Conservation (phyloP, 2,329 filamentous ascomycete genomes). For the Biscogniauxia sp. region DNA sequence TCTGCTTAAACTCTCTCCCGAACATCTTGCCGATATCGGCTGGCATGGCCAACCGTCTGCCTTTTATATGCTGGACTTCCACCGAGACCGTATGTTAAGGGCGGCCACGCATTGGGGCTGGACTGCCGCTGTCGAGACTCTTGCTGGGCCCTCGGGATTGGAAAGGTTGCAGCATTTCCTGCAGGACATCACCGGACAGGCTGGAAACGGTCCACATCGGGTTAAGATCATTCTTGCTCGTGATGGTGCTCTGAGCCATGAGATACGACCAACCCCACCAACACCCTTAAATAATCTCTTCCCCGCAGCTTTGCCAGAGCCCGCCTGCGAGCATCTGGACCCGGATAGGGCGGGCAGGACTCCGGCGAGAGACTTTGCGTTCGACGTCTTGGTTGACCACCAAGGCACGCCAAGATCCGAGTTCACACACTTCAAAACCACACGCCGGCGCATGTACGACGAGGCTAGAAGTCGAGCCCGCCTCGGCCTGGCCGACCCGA, state of each 20-base stretch:
- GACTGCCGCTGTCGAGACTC: conserved; percentile 41
- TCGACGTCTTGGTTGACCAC: conserved; percentile 45
- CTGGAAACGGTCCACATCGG: conserved; percentile 39
- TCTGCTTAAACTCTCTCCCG: conserved; percentile 44
- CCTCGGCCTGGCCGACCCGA: conserved; percentile 49
- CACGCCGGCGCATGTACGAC: conserved; percentile 68
- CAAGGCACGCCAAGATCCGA: conserved; percentile 46
- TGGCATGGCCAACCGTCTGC: conserved; percentile 59
- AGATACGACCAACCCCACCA: conserved; percentile 30
- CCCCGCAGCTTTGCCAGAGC: conserved; percentile 52
- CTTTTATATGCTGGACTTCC: conserved; percentile 77
- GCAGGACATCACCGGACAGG: conserved; percentile 21
- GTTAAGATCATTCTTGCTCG: conserved; percentile 54
- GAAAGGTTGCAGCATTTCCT: conserved; percentile 41
- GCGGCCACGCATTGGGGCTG: conserved; percentile 58
- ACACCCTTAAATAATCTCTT: conserved; percentile 47
- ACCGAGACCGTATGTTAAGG: conserved; percentile 73
- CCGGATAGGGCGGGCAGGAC: conserved; percentile 8
- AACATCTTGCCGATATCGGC: conserved; percentile 40
- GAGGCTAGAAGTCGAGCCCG: conserved; percentile 61
- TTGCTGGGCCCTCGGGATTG: conserved; percentile 49
- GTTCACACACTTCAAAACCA: conserved; percentile 88
- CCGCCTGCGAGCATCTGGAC: conserved; percentile 26
- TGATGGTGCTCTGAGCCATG: conserved; percentile 46
- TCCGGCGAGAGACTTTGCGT: conserved; percentile 33